A percentile compares a stretch with the other conserved stretches of the same genome.
These are phyloP conservation scores for Dictyophora rubrovolvata DNA, from an alignment of 768 basidiomycete genomes.

Conservation along the genomic window DNA sequence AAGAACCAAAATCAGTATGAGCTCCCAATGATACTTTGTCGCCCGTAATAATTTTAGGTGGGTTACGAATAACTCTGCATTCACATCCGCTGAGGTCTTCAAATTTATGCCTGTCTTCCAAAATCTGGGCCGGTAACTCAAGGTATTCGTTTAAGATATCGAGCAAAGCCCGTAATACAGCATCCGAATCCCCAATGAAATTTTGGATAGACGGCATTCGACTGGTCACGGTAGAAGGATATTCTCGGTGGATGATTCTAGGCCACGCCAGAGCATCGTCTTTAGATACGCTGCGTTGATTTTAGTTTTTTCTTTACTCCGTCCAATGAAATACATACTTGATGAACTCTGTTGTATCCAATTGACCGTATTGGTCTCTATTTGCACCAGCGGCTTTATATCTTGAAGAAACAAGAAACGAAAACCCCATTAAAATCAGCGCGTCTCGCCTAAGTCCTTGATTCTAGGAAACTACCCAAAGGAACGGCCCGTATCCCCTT, in stretches of 20 bases:
- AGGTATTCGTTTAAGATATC: constrained; percentile 21
- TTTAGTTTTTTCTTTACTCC: no score
- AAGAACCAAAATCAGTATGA: constrained; percentile 28
- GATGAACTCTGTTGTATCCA: constrained; percentile 23
- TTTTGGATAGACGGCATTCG: constrained; percentile 20
- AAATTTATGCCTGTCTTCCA: constrained; percentile 19
- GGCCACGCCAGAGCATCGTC: constrained; percentile 28
- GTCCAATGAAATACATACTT: constrained; percentile 10
- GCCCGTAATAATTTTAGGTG: constrained; percentile 16
- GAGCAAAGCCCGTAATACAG: constrained; percentile 21
- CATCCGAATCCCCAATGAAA: constrained; percentile 22
- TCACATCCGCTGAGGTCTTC: constrained; percentile 24
- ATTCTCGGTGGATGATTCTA: constrained; percentile 19
- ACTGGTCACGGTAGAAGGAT: constrained; percentile 22
- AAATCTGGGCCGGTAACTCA: constrained; percentile 22
- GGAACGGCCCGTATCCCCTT: constrained; percentile 31
- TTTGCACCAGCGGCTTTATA: constrained; percentile 23
- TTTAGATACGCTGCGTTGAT: constrained; percentile 15
- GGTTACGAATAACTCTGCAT: constrained; percentile 24
- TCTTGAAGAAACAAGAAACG: constrained; percentile 16
- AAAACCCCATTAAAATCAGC: no score
- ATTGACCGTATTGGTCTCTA: constrained; percentile 20
- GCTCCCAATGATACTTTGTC: constrained; percentile 23
- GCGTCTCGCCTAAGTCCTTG: no score
- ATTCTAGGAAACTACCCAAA: constrained; percentile 29